A percentile compares a stretch with the other conserved stretches of the same genome.
Evolutionary conservation across 495 filamentous ascomycete genomes (phyloP).

Genomic region (Tirmania nivea): DNA sequence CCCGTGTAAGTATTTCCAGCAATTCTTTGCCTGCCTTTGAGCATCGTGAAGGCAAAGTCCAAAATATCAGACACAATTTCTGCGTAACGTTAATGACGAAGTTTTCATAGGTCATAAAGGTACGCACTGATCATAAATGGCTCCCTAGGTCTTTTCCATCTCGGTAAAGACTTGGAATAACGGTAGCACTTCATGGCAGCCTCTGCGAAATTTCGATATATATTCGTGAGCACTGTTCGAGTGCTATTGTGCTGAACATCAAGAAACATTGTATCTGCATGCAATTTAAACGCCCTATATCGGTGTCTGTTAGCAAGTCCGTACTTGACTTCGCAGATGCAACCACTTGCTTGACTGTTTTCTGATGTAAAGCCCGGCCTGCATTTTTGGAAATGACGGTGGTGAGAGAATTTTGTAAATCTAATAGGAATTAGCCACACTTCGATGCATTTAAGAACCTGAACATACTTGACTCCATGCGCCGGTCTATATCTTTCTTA

Average conservation of each 20-base stretch:
- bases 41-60: slow-evolving; percentile 38
- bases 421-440: not conserved
- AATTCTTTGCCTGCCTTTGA: slow-evolving; percentile 36
- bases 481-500: slow-evolving; percentile 33
- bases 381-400: slow-evolving; percentile 35
- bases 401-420: slow-evolving; percentile 33
- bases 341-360: slow-evolving; percentile 23
- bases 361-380: slow-evolving; percentile 35
- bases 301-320: not conserved
- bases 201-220: slow-evolving; percentile 52
- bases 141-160: not conserved
- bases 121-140: not conserved
- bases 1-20: slow-evolving; percentile 1
- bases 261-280: slow-evolving; percentile 72
- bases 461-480: slow-evolving; percentile 18
- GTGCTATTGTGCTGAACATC: slow-evolving; percentile 61
- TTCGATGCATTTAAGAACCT: too few relatives aligned
- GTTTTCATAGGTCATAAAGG: slow-evolving; percentile 1
- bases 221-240: slow-evolving; percentile 43
- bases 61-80: slow-evolving; percentile 46
- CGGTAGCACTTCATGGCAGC: slow-evolving; percentile 68
- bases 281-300: slow-evolving; percentile 52
- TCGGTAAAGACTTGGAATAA: slow-evolving; percentile 31
- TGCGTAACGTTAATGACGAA: slow-evolving; percentile 7
- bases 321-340: too few relatives aligned